phyloP scores from a whole-genome alignment of 2,329 filamentous ascomycete genomes.

The Dothideomycetidae sp. region DNA sequence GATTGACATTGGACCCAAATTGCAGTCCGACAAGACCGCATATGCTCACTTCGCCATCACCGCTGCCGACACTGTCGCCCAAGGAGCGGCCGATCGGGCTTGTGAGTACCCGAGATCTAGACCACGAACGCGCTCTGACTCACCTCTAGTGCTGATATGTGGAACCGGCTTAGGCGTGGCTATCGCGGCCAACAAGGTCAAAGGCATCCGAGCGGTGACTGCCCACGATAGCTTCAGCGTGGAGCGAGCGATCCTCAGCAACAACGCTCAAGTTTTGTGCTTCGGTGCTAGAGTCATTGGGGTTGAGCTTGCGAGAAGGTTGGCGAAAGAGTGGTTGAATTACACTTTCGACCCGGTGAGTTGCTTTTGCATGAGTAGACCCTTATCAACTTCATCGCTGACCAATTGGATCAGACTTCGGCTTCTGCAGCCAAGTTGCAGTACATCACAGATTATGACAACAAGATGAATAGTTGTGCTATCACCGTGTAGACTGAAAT shows the following conservation, averaged over 20 bases:
- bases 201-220: constrained; percentile 72
- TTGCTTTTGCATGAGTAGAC: too few relatives aligned
- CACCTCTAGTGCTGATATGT: too few relatives aligned
- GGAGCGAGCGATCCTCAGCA: constrained; percentile 66
- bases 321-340: constrained; percentile 72
- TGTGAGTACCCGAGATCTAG: too few relatives aligned
- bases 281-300: constrained; percentile 76
- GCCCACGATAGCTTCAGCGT: constrained; percentile 78
- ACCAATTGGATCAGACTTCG: too few relatives aligned
- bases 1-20: constrained; percentile 59
- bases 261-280: constrained; percentile 76
- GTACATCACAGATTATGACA: too few relatives aligned
- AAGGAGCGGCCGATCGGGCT: constrained; percentile 58
- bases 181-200: constrained; percentile 79
- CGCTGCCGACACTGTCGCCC: constrained; percentile 50
- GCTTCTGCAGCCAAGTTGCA: too few relatives aligned
- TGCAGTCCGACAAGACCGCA: constrained; percentile 56
- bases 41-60: constrained; percentile 68
- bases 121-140: too few relatives aligned
- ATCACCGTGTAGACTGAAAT: too few relatives aligned
- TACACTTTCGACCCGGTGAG: constrained; percentile 67
- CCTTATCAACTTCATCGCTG: too few relatives aligned
- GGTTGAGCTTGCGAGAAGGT: constrained; percentile 59
- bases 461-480: too few relatives aligned
- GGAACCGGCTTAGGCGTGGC: constrained; percentile 78